Evolutionary conservation across 106 monocot genomes (phyloP).

Genomic region (Vanilla planifolia): DNA sequence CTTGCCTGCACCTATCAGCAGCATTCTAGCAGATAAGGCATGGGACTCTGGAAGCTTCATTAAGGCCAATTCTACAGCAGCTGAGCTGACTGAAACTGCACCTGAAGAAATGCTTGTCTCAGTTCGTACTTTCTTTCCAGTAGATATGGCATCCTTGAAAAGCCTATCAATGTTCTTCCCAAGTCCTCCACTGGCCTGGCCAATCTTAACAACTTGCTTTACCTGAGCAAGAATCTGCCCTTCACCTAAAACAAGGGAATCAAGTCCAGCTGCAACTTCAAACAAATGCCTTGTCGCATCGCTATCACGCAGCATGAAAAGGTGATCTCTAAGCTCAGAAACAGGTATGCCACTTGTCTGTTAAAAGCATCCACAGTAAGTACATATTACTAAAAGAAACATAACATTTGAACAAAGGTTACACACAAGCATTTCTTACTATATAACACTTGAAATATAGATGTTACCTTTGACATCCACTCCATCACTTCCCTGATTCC

Average conservation of each 20-base stretch:
- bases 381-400: no score
- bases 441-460: neutral
- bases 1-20: constrained; percentile 92
- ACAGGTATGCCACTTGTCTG: constrained; percentile 93
- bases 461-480: constrained; percentile 93
- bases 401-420: no score
- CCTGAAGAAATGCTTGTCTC: constrained; percentile 96
- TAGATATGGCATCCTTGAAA: constrained; percentile 89
- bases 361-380: constrained; percentile 3
- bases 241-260: constrained; percentile 96
- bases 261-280: constrained; percentile 90
- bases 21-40: constrained; percentile 58
- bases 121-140: constrained; percentile 75
- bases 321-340: constrained; percentile 69
- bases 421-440: neutral
- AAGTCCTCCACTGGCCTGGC: constrained; percentile 62
- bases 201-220: constrained; percentile 82
- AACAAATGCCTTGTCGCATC: constrained; percentile 92
- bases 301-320: constrained; percentile 85
- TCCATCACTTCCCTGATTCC: constrained; percentile 93
- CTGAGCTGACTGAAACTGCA: constrained; percentile 96
- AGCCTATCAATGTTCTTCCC: constrained; percentile 93
- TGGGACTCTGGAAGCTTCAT: constrained; percentile 75
- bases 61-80: constrained; percentile 90
- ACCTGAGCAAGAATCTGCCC: constrained; percentile 98